Evolutionary conservation across 2,329 filamentous ascomycete genomes (phyloP).

Genomic region (Aspergillus niger): DNA sequence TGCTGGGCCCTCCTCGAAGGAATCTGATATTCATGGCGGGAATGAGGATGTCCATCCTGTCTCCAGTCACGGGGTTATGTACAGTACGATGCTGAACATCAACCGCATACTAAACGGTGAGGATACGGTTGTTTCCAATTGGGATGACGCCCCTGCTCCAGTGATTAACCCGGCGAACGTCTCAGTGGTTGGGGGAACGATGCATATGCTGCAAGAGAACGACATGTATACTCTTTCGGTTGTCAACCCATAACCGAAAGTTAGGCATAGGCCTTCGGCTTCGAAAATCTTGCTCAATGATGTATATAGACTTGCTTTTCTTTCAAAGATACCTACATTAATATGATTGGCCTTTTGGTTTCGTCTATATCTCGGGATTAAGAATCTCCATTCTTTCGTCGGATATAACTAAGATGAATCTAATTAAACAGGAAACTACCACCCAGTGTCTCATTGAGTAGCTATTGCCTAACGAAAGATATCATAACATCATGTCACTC

Average conservation of each 20-base stretch:
- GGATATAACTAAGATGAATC: no score
- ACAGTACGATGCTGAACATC: constrained; percentile 27
- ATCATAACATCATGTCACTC: no score
- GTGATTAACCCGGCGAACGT: constrained; percentile 2
- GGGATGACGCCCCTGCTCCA: constrained; percentile 20
- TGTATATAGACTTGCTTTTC: not conserved
- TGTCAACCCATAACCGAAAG: not conserved
- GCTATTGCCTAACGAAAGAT: no score
- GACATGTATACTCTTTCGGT: not conserved
- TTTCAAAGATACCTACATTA: no score
- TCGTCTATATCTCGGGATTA: no score
- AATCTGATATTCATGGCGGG: constrained; percentile 22
- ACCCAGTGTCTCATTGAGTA: no score
- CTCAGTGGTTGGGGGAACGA: constrained; percentile 1
- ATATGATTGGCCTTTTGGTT: no score
- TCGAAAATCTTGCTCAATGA: not conserved
- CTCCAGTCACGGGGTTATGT: constrained; percentile 20
- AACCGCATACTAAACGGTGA: constrained; percentile 18
- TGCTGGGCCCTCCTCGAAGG: constrained; percentile 13
- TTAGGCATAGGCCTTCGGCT: no score
- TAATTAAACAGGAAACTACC: no score
- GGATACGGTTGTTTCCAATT: constrained; percentile 17
- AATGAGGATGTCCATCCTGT: constrained; percentile 4
- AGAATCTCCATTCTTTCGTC: no score
- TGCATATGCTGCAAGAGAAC: not conserved